Conservation (phyloP, 768 basidiomycete species). For the Collybiopsis luxurians region DNA sequence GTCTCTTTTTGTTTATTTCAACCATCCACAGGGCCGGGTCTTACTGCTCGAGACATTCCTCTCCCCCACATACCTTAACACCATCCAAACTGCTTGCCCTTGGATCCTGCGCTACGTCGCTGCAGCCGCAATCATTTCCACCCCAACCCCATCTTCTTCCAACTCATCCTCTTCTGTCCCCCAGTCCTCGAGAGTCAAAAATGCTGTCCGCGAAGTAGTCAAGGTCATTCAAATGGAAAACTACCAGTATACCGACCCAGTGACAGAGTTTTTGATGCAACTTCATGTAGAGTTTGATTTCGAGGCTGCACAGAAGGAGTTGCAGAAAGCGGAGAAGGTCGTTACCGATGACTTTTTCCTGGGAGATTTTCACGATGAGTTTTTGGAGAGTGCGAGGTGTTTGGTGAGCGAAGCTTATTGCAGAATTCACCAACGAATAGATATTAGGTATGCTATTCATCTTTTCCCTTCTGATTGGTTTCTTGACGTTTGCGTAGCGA, state of each 20-base stretch:
- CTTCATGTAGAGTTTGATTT: constrained; percentile 97
- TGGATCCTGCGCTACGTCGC: constrained; percentile 96
- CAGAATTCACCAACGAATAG: constrained; percentile 91
- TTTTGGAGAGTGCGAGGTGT: constrained; percentile 95
- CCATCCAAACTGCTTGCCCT: constrained; percentile 93
- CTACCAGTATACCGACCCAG: constrained; percentile 93
- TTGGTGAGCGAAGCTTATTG: constrained; percentile 97
- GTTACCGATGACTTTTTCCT: constrained; percentile 95
- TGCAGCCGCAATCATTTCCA: constrained; percentile 86
- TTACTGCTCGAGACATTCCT: constrained; percentile 96
- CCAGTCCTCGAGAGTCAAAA: constrained; percentile 67
- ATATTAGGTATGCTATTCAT: constrained; percentile 61
- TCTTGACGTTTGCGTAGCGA: constrained; percentile 47
- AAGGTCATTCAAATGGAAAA: constrained; percentile 94
- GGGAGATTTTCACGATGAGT: constrained; percentile 85
- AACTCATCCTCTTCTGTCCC: constrained; percentile 31
- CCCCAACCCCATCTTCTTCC: constrained; percentile 44
- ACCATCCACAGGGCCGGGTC: constrained; percentile 88
- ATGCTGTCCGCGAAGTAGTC: constrained; percentile 89
- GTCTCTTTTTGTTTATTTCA: constrained; percentile 98
- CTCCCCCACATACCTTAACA: constrained; percentile 94
- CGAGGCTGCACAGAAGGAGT: constrained; percentile 85
- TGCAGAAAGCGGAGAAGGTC: constrained; percentile 75
- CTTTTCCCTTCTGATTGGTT: neutral
- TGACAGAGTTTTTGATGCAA: constrained; percentile 91